Base-by-base conservation (phyloP, 768 basidiomycete species). In the Boletus rubescentipes region DNA sequence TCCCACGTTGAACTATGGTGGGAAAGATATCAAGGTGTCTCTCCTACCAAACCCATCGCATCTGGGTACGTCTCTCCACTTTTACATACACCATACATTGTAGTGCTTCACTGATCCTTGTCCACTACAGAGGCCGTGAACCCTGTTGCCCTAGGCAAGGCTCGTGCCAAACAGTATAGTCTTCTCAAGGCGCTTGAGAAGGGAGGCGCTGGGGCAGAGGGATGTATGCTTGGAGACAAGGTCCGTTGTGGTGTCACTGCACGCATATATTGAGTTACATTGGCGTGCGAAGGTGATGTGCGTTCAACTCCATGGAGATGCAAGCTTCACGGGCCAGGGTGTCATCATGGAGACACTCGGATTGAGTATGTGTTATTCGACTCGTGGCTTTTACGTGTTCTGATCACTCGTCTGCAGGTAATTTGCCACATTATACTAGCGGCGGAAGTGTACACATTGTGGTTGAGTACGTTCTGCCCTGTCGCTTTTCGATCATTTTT, bases 401-500 rank as follows among this genome's bases (percentile, higher is more conserved):
- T 44, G 40, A 59, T n/a, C 16, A 0, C 7, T 48, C 26, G 2
- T 47, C 34, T 20, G 31, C 40, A 91, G 89, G 89, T 62, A 89
- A 92, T 63, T 73, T 97, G 30, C 94, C 94, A 2, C 93, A 95
- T 69, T 96, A 85, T 63, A 94, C 91, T 0, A 91, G 87, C 57
- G 94, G 94, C 2, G 94, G 94, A 32, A 92, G 87, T 43, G 82
- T 95, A 3, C 92, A 95, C 71, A 72, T 97, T 44, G 92, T 97
- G 10, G 92, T 95, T 21, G 93, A 95, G 90, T 92, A 68, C 63
- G 87, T 77, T 26, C 23, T 45, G 20, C 15, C 34, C 21, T 38
- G 8, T 1, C 32, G 55, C 29, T 51, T 32, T 57, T 34, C 48
- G 35, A 14, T 34, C 39, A 44, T 39, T 29, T 48, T 48, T 51